These are phyloP conservation scores for Ajuga chamaepitys DNA, from an alignment of 257 asterid species.

Conservation along the genomic window DNA sequence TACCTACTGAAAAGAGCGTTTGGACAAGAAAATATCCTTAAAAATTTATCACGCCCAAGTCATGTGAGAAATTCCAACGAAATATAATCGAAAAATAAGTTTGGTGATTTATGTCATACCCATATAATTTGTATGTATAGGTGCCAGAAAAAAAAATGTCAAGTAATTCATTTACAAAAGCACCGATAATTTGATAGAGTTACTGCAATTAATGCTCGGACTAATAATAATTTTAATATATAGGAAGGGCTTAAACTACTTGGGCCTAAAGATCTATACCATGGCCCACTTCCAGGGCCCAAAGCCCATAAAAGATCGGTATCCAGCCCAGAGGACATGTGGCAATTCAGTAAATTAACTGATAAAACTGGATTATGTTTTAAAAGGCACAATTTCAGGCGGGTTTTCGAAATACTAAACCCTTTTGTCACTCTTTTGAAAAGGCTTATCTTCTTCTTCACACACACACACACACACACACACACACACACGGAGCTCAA, in stretches of 20 bases:
- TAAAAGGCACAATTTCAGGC: not conserved
- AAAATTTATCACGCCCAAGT: too few relatives aligned
- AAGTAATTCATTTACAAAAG: too few relatives aligned
- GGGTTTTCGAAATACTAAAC: not conserved
- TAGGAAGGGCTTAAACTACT: not conserved
- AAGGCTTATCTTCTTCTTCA: conserved; percentile 21
- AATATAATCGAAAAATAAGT: too few relatives aligned
- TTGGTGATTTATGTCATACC: too few relatives aligned
- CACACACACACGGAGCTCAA: not conserved
- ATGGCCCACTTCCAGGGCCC: not conserved
- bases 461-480: not conserved
- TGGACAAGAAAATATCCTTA: too few relatives aligned
- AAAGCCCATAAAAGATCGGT: not conserved
- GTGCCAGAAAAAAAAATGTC: too few relatives aligned
- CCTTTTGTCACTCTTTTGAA: not conserved
- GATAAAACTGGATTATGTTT: not conserved
- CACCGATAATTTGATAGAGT: too few relatives aligned
- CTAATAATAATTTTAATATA: too few relatives aligned
- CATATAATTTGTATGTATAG: too few relatives aligned
- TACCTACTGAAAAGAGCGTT: too few relatives aligned
- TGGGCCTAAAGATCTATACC: not conserved
- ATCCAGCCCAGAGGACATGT: not conserved
- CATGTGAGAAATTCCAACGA: too few relatives aligned
- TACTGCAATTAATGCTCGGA: too few relatives aligned
- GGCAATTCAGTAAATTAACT: not conserved